Evolutionary conservation across 768 basidiomycete species (phyloP).

Genomic region (Tylopilus intermedius): DNA sequence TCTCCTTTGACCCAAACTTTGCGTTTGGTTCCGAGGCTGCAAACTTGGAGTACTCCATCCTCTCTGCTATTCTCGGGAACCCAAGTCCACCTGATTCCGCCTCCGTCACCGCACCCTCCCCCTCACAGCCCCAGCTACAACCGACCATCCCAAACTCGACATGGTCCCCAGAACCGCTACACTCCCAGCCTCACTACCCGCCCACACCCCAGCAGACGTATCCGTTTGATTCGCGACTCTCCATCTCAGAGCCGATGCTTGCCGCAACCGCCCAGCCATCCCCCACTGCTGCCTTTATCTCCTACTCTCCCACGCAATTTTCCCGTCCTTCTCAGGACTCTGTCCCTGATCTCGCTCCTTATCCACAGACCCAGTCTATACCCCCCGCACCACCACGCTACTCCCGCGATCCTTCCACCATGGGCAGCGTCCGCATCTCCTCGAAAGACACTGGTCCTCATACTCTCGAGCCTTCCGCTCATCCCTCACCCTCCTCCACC

Average conservation of each 20-base stretch:
- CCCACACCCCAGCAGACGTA: slow-evolving; percentile 13
- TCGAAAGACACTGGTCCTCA: slow-evolving; percentile 27
- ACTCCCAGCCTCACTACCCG: slow-evolving; percentile 31
- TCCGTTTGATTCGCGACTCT: slow-evolving; percentile 26
- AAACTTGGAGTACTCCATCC: slow-evolving; percentile 91
- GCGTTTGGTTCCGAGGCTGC: slow-evolving; percentile 86
- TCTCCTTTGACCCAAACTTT: slow-evolving; percentile 56
- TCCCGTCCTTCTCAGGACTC: slow-evolving; percentile 30
- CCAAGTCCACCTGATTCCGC: slow-evolving; percentile 46
- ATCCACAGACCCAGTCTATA: slow-evolving; percentile 22
- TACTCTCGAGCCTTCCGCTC: slow-evolving; percentile 26
- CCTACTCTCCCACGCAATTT: slow-evolving; percentile 30
- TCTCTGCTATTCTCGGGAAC: slow-evolving; percentile 85
- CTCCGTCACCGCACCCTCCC: slow-evolving; percentile 23
- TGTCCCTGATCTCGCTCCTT: slow-evolving; percentile 34
- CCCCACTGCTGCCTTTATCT: slow-evolving; percentile 27
- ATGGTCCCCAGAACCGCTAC: slow-evolving; percentile 36
- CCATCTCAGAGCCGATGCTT: slow-evolving; percentile 32
- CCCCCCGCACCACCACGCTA: slow-evolving; percentile 38
- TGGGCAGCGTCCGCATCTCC: slow-evolving; percentile 27
- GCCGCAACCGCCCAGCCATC: slow-evolving; percentile 24
- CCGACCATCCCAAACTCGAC: slow-evolving; percentile 28
- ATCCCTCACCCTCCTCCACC: slow-evolving; percentile 41
- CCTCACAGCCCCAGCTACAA: slow-evolving; percentile 24
- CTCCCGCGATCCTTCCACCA: slow-evolving; percentile 43